These are phyloP conservation scores for Ajuga reptans DNA, from an alignment of 305 asterid species.

Conservation along the genomic window DNA sequence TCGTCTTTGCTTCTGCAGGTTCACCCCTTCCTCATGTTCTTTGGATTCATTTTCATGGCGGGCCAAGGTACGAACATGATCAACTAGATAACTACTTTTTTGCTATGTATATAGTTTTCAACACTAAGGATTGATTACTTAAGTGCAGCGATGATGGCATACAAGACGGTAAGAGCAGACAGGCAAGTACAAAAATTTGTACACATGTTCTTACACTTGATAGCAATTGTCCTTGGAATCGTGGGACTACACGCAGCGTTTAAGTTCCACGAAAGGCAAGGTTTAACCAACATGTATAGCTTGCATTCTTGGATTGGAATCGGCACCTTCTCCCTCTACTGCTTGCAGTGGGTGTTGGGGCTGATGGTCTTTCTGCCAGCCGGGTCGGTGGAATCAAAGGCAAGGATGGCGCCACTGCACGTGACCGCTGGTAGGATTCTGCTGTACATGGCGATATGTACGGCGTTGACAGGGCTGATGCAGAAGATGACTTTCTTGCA, in stretches of 20 bases:
- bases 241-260: constrained; percentile 69
- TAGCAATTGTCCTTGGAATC: constrained; percentile 54
- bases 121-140: background rate
- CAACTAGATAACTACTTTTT: background rate
- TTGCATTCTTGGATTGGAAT: constrained; percentile 90
- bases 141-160: constrained; percentile 75
- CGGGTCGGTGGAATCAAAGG: constrained; percentile 29
- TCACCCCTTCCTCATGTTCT: constrained; percentile 80
- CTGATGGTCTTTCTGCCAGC: constrained; percentile 35
- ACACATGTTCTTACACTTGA: constrained; percentile 45
- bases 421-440: constrained; percentile 43
- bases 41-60: constrained; percentile 61
- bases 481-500: constrained; percentile 38
- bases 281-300: constrained; percentile 42
- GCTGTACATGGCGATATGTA: constrained; percentile 52
- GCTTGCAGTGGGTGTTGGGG: constrained; percentile 74
- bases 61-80: constrained; percentile 49
- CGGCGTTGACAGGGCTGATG: constrained; percentile 68
- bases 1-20: constrained; percentile 39
- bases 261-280: constrained; percentile 43
- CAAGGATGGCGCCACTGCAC: constrained; percentile 43
- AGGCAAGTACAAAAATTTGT: constrained; percentile 36
- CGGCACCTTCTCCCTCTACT: constrained; percentile 51
- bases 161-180: constrained; percentile 49
- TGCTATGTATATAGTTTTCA: too few relatives aligned